Conservation (phyloP, 345 rosid species). For the Lagerstroemia speciosa region DNA sequence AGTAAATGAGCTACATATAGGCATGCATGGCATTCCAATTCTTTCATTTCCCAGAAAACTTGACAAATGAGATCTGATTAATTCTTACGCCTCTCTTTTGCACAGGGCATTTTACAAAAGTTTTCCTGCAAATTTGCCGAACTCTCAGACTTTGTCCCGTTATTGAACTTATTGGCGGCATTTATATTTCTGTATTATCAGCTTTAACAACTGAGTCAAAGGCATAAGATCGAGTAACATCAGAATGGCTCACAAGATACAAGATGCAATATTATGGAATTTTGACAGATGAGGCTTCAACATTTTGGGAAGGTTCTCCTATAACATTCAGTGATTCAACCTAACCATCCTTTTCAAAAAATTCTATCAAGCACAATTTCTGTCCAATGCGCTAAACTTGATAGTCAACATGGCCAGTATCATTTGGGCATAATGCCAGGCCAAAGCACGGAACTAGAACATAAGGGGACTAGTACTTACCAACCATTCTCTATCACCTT, state of each 20-base stretch:
- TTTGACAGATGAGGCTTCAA: neutral
- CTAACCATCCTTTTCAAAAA: neutral
- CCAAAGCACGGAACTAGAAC: neutral
- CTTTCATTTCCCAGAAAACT: neutral
- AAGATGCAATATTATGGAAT: neutral
- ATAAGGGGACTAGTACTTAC: slow-evolving; percentile 24
- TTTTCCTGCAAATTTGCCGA: neutral
- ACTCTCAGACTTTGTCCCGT: neutral
- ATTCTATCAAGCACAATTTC: neutral
- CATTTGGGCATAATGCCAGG: neutral
- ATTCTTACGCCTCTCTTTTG: neutral
- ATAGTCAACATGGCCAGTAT: neutral
- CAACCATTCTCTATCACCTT: slow-evolving; percentile 99
- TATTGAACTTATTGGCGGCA: neutral
- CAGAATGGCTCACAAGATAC: neutral
- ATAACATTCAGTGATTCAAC: neutral
- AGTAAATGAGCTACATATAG: too few relatives aligned
- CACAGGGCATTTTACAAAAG: neutral
- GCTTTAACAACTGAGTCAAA: neutral
- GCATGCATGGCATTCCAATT: too few relatives aligned
- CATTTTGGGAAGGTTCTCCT: neutral
- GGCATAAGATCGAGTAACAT: neutral
- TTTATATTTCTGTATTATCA: neutral
- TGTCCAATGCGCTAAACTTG: neutral
- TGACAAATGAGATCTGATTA: neutral